Base-by-base conservation (phyloP, 805 yeast genomes). In the Ascoidea asiatica region DNA sequence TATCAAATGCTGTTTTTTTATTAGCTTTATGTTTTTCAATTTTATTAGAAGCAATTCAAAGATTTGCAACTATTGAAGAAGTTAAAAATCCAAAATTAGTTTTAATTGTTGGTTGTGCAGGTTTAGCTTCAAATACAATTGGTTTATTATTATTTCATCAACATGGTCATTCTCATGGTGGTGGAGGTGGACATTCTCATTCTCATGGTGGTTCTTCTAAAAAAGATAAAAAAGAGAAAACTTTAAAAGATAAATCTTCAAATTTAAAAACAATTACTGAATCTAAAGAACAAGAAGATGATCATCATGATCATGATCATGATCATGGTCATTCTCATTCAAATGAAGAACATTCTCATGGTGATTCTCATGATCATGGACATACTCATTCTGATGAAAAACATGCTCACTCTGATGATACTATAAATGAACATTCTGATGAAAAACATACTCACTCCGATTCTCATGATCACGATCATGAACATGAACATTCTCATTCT, bases 1-100 rank as follows among this genome's bases (percentile, higher is more conserved):
- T 90, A 48, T 75, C 90, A 52, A 90, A 90, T 58, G 96, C 96
- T 3, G 96, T 92, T 7, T 92, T 92, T 55, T 62, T 90, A 51
- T 69, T 92, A 51, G 97, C 97, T 1, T 71, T 90, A 50, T 90
- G 98, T 59, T 80, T 92, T 57, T 80, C 96, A 23, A 92, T 90
- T 52, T 75, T 85, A 53, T 77, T 92, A 49, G 98, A 90, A 63
- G 97, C 97, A 4, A 64, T 90, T 47, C 96, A 89, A 64, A 74
- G 98, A 57, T 76, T 90, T 50, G 67, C 92, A 43, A 75, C 77
- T 52, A 95, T 95, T 2, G 88, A 79, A 39, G 77, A 69, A 29
- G 80, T 90, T 53, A 69, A 77, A 11, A 86, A 81, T 55, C 96
- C 98, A n/a, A 68, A 76, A 58, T 72, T 92, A 48, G 81, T 90